These are phyloP conservation scores for Coffea humblotiana DNA, from an alignment of 305 asterid genomes.

Conservation along the genomic window DNA sequence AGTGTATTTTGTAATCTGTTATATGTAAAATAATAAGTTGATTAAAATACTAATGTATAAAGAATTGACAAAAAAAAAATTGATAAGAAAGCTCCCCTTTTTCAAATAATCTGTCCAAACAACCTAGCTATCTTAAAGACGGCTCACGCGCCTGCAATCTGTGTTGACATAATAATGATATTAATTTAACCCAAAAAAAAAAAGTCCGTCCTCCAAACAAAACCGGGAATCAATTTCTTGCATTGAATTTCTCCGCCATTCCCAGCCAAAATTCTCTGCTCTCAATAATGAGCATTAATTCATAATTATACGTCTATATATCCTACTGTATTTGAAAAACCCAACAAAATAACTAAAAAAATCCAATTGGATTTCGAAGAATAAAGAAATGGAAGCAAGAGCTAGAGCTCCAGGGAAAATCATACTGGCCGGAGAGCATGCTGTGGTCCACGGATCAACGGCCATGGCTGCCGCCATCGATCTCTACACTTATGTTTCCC, in stretches of 20 bases:
- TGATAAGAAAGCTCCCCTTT: too few species aligned
- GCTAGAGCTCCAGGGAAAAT: constrained; percentile 97
- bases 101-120: too few species aligned
- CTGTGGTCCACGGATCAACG: constrained; percentile 95
- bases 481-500: constrained; percentile 83
- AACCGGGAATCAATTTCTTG: not conserved
- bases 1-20: too few species aligned
- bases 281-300: not conserved
- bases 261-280: not conserved
- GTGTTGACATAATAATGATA: not conserved
- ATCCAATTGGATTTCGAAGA: not conserved
- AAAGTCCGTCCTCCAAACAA: not conserved
- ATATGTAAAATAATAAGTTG: too few species aligned
- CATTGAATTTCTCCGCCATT: constrained; percentile 11
- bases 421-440: constrained; percentile 94
- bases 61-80: too few species aligned
- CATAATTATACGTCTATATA: too few species aligned
- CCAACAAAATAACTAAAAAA: too few species aligned
- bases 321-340: not conserved
- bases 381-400: constrained; percentile 70
- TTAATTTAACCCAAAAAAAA: too few species aligned
- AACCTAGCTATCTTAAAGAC: too few species aligned
- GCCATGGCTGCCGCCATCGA: constrained; percentile 97
- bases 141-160: not conserved
- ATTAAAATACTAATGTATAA: too few species aligned